Base-by-base conservation (phyloP, 2,329 filamentous ascomycete genomes). In the Calonectria pauciramosa region DNA sequence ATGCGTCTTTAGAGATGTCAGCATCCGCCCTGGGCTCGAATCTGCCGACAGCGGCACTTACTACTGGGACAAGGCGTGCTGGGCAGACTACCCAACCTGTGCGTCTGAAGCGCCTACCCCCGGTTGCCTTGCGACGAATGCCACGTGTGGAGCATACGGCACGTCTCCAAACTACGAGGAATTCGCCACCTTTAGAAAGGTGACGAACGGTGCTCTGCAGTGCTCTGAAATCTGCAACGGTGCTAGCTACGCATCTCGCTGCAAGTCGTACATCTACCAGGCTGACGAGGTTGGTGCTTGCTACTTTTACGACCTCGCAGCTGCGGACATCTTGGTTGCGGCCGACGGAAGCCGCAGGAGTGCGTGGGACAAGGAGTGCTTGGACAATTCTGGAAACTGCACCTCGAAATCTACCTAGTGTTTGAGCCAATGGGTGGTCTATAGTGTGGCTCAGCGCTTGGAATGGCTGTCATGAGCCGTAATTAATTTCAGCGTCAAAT, bases 31-130 rank as follows among this genome's bases (percentile, higher is more conserved):
- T 18, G 68, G 68, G 9, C 13, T 44, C 3, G 30, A 49, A 36
- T 32, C 68, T 16, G 36, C 44, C 13, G 28, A 56, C 16, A 70
- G 54, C 23, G 68, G 68, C 13, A 47, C 36, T n/a, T 70, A n/a
- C 20, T 64, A 38, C 28, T 70, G 68, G 68, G 68, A 70, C 54
- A 70, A 63, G n/a, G 68, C 38, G 1, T 70, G 68, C 28, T 63
- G 54, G 54, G 30, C 54, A 32, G 23, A 59, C 54, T 32, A 63
- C 18, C 51, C 66, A 16, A 38, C 30, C 14, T 9, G 28, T 14
- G 10, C 13, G 5, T 23, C 68, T 23, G 32, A 2, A 36, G 20
- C 11, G 13, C 36, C 52, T 11, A 23, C 52, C 11, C 38, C 68
- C 11, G 54, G 59, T 4, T 70, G 68, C 20, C 68, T 70, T 1